phyloP scores from a whole-genome alignment of 768 basidiomycete species.

The Boletus coccyginus region DNA sequence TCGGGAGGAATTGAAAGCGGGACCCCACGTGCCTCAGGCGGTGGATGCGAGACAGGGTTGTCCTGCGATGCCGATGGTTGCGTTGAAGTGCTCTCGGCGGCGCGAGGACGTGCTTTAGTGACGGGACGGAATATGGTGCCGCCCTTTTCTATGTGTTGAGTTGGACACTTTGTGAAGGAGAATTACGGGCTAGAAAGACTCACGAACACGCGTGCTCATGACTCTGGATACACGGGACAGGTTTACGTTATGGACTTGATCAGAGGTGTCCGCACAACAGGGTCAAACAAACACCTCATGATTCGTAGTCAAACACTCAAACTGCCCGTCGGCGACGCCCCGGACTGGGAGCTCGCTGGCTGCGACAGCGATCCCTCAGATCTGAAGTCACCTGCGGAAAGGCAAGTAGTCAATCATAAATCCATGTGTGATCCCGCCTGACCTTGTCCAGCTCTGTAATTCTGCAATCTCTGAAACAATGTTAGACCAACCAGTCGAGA shows the following conservation, averaged over 20 bases:
- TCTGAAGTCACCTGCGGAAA: slow-evolving; percentile 53
- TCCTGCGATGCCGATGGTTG: slow-evolving; percentile 18
- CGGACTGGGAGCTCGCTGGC: slow-evolving; percentile 58
- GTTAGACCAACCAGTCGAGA: slow-evolving; percentile 32
- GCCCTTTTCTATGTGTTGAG: slow-evolving; percentile 57
- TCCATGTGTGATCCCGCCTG: slow-evolving; percentile 1
- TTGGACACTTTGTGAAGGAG: slow-evolving; percentile 1
- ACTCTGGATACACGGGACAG: no score
- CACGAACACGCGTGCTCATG: slow-evolving; percentile 55
- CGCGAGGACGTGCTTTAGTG: slow-evolving; percentile 51
- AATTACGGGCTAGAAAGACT: slow-evolving; percentile 35
- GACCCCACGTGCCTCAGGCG: slow-evolving; percentile 2
- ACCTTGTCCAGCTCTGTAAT: slow-evolving; percentile 50
- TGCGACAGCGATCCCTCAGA: slow-evolving; percentile 39
- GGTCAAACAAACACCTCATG: slow-evolving; percentile 29
- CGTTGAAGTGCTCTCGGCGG: slow-evolving; percentile 22
- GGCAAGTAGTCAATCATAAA: slow-evolving; percentile 35
- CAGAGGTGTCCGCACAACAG: slow-evolving; percentile 17
- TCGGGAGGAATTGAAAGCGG: background rate
- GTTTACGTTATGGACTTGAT: background rate
- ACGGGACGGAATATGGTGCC: slow-evolving; percentile 68
- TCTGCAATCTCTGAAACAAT: slow-evolving; percentile 69
- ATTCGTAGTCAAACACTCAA: slow-evolving; percentile 28
- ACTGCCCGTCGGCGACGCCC: slow-evolving; percentile 55
- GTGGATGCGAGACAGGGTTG: slow-evolving; percentile 5